phyloP scores from a whole-genome alignment of 2,329 filamentous ascomycete genomes.

The Microsporum ferrugineum region DNA sequence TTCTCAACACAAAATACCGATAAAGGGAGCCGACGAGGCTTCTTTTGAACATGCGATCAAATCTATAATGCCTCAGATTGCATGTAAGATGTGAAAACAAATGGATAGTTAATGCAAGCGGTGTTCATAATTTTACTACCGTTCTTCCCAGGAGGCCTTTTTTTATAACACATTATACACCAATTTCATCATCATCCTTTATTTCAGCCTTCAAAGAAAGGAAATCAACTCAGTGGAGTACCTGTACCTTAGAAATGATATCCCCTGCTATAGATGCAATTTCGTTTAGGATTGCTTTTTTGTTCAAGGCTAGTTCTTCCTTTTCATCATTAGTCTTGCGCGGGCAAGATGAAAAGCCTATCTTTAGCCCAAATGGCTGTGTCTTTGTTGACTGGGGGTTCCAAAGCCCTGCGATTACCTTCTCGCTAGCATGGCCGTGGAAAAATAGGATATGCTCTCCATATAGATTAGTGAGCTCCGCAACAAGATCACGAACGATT shows the following conservation, averaged over 20 bases:
- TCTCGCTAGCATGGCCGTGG: slow-evolving; percentile 49
- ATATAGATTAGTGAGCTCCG: slow-evolving; percentile 57
- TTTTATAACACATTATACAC: slow-evolving; percentile 1
- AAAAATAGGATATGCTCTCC: slow-evolving; percentile 67
- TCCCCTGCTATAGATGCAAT: slow-evolving; percentile 46
- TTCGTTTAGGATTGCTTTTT: slow-evolving; percentile 32
- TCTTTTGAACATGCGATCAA: not conserved
- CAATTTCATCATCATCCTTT: not conserved
- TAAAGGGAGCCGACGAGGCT: not conserved
- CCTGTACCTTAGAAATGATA: slow-evolving; percentile 57
- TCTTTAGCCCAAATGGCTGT: slow-evolving; percentile 27
- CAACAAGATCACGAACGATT: slow-evolving; percentile 52
- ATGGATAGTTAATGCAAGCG: not conserved
- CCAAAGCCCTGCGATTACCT: slow-evolving; percentile 54
- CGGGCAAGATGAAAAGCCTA: slow-evolving; percentile 25
- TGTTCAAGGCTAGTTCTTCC: slow-evolving; percentile 27
- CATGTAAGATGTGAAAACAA: not conserved
- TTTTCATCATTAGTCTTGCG: slow-evolving; percentile 11
- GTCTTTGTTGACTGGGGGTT: slow-evolving; percentile 39
- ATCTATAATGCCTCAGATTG: not conserved
- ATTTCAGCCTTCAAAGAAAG: not conserved
- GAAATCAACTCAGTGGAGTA: slow-evolving; percentile 16
- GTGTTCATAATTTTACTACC: not conserved
- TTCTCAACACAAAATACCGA: slow-evolving; percentile 58
- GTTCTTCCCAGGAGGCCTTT: not conserved